A percentile compares a stretch with the other conserved stretches of the same genome.
phyloP scores from a whole-genome alignment of 2,329 filamentous ascomycete genomes.

The Pyrenochaeta sp. region DNA sequence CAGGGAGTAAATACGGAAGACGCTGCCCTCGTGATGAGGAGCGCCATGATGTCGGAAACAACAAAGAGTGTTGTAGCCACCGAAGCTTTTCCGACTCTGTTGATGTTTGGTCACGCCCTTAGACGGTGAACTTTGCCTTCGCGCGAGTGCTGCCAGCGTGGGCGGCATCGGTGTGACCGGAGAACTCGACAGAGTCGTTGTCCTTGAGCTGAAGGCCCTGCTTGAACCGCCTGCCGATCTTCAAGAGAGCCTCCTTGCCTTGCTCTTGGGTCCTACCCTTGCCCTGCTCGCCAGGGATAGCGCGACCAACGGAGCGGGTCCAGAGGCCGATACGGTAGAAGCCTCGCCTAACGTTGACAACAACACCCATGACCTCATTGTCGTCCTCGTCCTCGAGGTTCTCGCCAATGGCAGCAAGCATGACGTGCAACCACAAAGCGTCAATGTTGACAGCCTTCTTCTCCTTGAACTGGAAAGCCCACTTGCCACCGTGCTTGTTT shows the following conservation, averaged over 20 bases:
- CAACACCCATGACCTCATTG: slow-evolving; percentile 98
- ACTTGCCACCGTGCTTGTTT: slow-evolving; percentile 99
- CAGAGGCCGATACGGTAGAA: slow-evolving; percentile 98
- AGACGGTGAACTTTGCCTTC: slow-evolving; percentile 91
- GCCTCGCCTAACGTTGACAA: slow-evolving; percentile 97
- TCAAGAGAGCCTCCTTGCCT: slow-evolving; percentile 82
- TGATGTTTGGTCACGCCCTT: too few relatives aligned
- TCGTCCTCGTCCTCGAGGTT: slow-evolving; percentile 94
- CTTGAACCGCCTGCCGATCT: slow-evolving; percentile 92
- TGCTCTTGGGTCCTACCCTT: slow-evolving; percentile 82
- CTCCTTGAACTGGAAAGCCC: slow-evolving; percentile 98
- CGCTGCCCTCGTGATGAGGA: slow-evolving; percentile 15
- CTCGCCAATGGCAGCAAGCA: slow-evolving; percentile 96
- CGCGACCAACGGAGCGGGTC: slow-evolving; percentile 93
- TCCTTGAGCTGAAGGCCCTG: slow-evolving; percentile 81
- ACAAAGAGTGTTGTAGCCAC: slow-evolving; percentile 4
- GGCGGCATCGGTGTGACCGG: slow-evolving; percentile 92
- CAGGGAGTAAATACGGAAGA: slow-evolving; percentile 29
- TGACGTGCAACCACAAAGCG: slow-evolving; percentile 94
- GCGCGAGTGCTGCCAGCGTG: slow-evolving; percentile 92
- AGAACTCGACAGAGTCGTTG: slow-evolving; percentile 87
- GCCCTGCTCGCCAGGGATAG: slow-evolving; percentile 75
- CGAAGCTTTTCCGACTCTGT: too few relatives aligned
- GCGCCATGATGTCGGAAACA: slow-evolving; percentile 14
- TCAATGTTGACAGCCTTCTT: slow-evolving; percentile 92